Conservation (phyloP, 1,284 basidiomycete genomes). For the Cryptococcus sp. region DNA sequence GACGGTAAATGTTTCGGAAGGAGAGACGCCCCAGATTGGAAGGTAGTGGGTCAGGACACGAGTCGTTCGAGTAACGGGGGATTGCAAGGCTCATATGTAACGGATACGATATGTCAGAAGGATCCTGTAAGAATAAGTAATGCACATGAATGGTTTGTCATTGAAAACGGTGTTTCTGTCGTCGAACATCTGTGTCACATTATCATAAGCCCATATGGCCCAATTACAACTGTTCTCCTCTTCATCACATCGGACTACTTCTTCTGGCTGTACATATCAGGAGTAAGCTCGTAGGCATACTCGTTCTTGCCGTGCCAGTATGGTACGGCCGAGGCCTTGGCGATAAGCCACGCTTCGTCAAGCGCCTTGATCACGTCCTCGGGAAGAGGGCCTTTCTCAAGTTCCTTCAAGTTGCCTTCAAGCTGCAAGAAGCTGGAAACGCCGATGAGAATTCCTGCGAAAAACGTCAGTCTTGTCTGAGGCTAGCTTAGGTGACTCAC, state of each 20-base stretch:
- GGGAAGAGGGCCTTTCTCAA: conserved; percentile 60
- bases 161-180: no score
- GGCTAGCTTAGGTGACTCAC: not conserved
- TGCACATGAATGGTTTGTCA: no score
- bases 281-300: conserved; percentile 30
- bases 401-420: conserved; percentile 46
- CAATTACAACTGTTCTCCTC: no score
- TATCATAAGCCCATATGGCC: no score
- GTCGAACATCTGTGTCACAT: no score
- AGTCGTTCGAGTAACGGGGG: no score
- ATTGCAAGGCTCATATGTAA: no score
- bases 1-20: no score
- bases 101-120: no score
- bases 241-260: not conserved
- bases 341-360: conserved; percentile 57
- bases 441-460: conserved; percentile 44
- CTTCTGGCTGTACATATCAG: conserved; percentile 11
- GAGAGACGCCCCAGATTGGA: no score
- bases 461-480: not conserved
- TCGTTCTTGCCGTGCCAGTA: conserved; percentile 57
- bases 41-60: no score
- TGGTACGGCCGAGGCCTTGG: conserved; percentile 54
- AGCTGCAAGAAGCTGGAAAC: conserved; percentile 43
- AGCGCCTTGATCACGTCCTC: conserved; percentile 59
- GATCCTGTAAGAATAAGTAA: no score